Base-by-base conservation (phyloP, 805 yeast genomes). In the Maudiozyma serrabonitensis region DNA sequence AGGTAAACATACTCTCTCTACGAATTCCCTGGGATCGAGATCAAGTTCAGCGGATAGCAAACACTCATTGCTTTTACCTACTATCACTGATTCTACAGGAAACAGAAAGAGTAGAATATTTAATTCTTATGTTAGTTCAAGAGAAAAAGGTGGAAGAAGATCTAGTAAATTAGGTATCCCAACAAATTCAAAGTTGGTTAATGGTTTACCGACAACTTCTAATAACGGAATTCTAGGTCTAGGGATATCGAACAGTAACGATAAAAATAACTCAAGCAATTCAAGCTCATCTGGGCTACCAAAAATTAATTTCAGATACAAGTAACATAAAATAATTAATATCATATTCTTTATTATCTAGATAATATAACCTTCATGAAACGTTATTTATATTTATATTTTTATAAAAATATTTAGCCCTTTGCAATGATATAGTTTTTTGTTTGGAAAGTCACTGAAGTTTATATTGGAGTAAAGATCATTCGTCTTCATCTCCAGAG, bases 141-240 rank as follows among this genome's bases (percentile, higher is more conserved):
- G 46, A 16, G 56, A 47, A 45, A 54, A 54, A 16, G 13, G 43
- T 1, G 47, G 38, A n/a, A 50, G 35, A 19, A 57, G 53, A 21
- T 46, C 50, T 13, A 25, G 43, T 15, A 44, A 53, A 0, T 56
- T 57, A 28, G 67, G 67, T 21, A 55, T 66, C 2, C 68, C 69
- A 8, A 52, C 56, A 6, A 60, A 63, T 28, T 58, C 65, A 0
- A 62, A 63, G 21, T 51, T 69, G 13, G 54, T 63, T 9, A 67
- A 67, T 52, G 73, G 73, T 2, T 51, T 70, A 19, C 72, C 74
- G 2, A 47, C 16, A 13, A 16, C 38, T 11, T 38, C 54, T 11
- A 45, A 51, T 9, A 45, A 54, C 9, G 43, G 42, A 5, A 41
- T 52, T 19, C 41, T 50, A 18, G 60, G 60, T 1, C 31, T 56